Conservation (phyloP, 805 yeast species). For the Kodamaea sagamina region DNA sequence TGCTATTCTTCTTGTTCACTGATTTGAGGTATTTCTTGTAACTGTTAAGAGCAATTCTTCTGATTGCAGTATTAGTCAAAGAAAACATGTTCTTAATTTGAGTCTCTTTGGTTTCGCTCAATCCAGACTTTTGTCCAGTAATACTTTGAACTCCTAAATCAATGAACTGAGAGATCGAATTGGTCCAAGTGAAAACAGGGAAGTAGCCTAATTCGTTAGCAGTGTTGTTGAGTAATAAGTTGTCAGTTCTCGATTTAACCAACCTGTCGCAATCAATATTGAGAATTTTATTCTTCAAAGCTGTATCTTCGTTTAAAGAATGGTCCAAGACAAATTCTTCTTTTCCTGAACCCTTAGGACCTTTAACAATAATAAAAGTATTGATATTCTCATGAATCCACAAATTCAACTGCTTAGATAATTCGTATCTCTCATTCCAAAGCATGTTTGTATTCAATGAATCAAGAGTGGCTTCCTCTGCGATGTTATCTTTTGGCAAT, state of each 20-base stretch:
- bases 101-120: conserved; percentile 77
- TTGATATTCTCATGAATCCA: conserved; percentile 89
- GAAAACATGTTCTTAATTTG: conserved; percentile 81
- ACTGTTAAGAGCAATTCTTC: conserved; percentile 51
- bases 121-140: conserved; percentile 91
- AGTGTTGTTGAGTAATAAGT: conserved; percentile 62
- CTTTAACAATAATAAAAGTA: conserved; percentile 85
- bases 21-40: conserved; percentile 31
- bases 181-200: conserved; percentile 93
- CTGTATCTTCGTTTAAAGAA: conserved; percentile 56
- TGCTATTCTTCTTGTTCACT: conserved; percentile 21
- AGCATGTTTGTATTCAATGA: conserved; percentile 29
- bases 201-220: conserved; percentile 84
- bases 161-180: conserved; percentile 70
- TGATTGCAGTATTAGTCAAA: conserved; percentile 70
- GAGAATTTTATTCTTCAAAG: conserved; percentile 49
- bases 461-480: conserved; percentile 25
- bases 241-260: conserved; percentile 72
- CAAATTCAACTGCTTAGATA: conserved; percentile 65
- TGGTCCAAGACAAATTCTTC: conserved; percentile 71
- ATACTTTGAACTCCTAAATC: conserved; percentile 88
- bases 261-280: conserved; percentile 78
- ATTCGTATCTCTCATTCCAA: conserved; percentile 74
- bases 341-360: conserved; percentile 97
- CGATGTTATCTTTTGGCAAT: conserved; percentile 26